A percentile compares a stretch with the other conserved stretches of the same genome.
phyloP scores from a whole-genome alignment of 2,329 filamentous ascomycete species.

The Claviceps digitariae region DNA sequence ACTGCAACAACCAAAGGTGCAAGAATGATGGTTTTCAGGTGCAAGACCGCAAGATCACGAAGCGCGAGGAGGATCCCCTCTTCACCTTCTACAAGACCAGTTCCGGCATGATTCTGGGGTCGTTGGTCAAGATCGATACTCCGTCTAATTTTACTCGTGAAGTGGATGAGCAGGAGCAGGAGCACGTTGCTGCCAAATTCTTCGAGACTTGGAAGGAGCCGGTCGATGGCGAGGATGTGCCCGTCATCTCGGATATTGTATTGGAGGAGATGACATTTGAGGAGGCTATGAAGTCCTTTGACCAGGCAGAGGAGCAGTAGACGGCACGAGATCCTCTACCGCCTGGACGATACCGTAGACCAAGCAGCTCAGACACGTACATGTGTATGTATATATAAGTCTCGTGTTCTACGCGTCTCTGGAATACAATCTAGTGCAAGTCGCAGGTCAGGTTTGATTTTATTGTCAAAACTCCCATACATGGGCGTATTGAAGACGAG shows the following conservation, averaged over 20 bases:
- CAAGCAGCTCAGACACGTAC: too few species aligned
- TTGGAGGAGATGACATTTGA: conserved; percentile 7
- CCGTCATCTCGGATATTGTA: conserved; percentile 8
- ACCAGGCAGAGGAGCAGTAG: not conserved
- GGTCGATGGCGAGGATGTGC: conserved; percentile 2
- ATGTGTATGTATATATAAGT: not conserved
- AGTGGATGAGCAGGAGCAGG: conserved; percentile 4
- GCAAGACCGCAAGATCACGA: conserved; percentile 7
- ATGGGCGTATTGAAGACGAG: too few species aligned
- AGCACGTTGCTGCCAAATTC: not conserved
- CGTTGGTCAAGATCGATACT: conserved; percentile 3
- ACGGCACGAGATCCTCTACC: not conserved
- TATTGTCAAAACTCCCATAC: too few species aligned
- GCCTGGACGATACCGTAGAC: not conserved
- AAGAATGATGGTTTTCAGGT: conserved; percentile 11
- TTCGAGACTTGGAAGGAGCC: conserved; percentile 7
- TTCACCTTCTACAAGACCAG: conserved; percentile 10
- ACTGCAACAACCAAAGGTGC: conserved; percentile 9
- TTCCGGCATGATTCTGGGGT: conserved; percentile 9
- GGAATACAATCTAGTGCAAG: not conserved
- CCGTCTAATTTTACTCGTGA: conserved; percentile 8
- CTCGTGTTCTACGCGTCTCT: not conserved
- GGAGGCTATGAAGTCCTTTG: not conserved
- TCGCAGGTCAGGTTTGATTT: not conserved
- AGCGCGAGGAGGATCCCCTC: conserved; percentile 5